phyloP scores from a whole-genome alignment of 2,329 filamentous ascomycete genomes.

The Pseudogymnoascus sp. region DNA sequence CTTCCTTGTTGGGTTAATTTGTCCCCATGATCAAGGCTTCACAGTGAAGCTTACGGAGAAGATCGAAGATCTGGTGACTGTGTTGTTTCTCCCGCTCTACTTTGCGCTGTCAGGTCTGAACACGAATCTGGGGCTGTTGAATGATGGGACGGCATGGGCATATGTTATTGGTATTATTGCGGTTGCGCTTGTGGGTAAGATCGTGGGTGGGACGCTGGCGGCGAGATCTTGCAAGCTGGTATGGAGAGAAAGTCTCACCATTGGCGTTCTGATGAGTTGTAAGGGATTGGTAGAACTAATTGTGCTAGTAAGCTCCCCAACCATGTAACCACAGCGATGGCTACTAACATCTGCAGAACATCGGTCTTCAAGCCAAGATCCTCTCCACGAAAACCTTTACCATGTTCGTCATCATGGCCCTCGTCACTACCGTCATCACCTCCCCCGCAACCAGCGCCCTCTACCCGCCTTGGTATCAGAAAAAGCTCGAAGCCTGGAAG shows the following conservation, averaged over 20 bases:
- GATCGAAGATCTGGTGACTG: conserved; percentile 81
- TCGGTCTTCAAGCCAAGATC: conserved; percentile 76
- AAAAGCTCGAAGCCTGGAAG: conserved; percentile 65
- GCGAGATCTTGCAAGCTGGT: conserved; percentile 68
- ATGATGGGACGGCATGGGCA: conserved; percentile 76
- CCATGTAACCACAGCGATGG: neutral
- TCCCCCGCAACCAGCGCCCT: conserved; percentile 66
- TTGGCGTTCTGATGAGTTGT: conserved; percentile 90
- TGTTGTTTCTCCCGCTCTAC: conserved; percentile 81
- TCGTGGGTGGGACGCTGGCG: conserved; percentile 71
- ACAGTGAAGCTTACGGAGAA: conserved; percentile 89
- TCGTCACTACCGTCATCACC: conserved; percentile 76
- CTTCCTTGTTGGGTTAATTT: conserved; percentile 82
- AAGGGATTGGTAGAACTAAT: conserved; percentile 93
- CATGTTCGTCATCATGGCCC: conserved; percentile 90
- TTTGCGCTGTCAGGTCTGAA: conserved; percentile 87
- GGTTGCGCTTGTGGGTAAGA: conserved; percentile 78
- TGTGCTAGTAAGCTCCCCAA: conserved; percentile 59
- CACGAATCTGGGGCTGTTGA: conserved; percentile 76
- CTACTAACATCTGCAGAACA: conserved; percentile 42
- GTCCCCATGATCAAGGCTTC: conserved; percentile 82
- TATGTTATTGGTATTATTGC: conserved; percentile 79
- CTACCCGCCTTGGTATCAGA: conserved; percentile 71
- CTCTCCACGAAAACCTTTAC: conserved; percentile 76
- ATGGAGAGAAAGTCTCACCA: conserved; percentile 84